Percentiles rank a stretch among this genome's conserved stretches.
These are phyloP conservation scores for Aureobasidium mangrovei DNA, from an alignment of 2,329 filamentous ascomycete genomes.

Conservation along the genomic window DNA sequence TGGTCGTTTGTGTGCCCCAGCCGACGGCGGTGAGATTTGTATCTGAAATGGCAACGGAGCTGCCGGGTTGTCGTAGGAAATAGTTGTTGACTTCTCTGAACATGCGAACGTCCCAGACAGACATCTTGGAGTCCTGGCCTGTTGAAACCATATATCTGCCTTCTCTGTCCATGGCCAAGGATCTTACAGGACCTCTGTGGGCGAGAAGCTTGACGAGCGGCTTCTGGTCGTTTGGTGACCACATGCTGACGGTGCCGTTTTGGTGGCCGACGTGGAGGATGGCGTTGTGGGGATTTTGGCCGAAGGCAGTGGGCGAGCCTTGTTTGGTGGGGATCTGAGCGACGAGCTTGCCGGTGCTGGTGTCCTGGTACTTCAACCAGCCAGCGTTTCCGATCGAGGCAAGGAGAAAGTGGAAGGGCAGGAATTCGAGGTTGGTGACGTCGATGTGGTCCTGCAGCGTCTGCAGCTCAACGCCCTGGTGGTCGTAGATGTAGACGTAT, in stretches of 20 bases:
- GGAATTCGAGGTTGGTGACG: slow-evolving; percentile 86
- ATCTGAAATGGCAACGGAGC: slow-evolving; percentile 81
- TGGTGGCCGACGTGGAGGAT: slow-evolving; percentile 89
- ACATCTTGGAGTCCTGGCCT: slow-evolving; percentile 82
- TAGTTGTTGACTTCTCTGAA: slow-evolving; percentile 90
- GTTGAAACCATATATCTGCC: slow-evolving; percentile 93
- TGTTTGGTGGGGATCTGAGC: slow-evolving; percentile 77
- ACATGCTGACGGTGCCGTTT: slow-evolving; percentile 87
- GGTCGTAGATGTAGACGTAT: slow-evolving; percentile 93
- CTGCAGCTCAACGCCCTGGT: slow-evolving; percentile 83
- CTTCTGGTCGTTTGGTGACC: slow-evolving; percentile 84
- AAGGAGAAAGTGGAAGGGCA: slow-evolving; percentile 92
- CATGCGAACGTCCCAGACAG: slow-evolving; percentile 92
- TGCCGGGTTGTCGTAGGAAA: slow-evolving; percentile 71
- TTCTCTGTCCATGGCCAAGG: slow-evolving; percentile 76
- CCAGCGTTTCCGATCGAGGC: slow-evolving; percentile 77
- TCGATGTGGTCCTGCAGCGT: slow-evolving; percentile 85
- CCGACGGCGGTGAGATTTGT: slow-evolving; percentile 79
- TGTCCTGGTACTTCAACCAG: slow-evolving; percentile 88
- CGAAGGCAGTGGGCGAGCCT: slow-evolving; percentile 72
- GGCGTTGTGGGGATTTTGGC: slow-evolving; percentile 87
- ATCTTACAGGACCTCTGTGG: slow-evolving; percentile 80
- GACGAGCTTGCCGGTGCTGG: slow-evolving; percentile 83
- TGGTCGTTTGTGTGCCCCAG: slow-evolving; percentile 78
- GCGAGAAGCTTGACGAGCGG: slow-evolving; percentile 86